Evolutionary conservation across 164 flowering plant species (phyloP), one percentile per base, ranked within the genome.

Genomic region (Aristolochia californica): DNA sequence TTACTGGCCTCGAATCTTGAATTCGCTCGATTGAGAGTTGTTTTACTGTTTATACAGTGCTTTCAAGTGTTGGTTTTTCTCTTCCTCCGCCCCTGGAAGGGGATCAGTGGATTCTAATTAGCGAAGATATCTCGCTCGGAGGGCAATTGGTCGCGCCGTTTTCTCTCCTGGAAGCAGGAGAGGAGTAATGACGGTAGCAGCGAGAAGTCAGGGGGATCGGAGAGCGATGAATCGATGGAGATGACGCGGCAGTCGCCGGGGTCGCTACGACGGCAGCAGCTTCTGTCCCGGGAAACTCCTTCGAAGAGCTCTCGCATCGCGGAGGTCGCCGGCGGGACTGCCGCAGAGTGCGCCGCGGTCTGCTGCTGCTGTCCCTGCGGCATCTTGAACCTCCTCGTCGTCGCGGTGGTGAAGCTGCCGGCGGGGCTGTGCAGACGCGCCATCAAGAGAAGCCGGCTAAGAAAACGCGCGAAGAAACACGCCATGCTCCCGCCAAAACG

Each of bases 291-390:
- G 55, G 56, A 52, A 10, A 18, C 72, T 26, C 45, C 73, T 0
- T 8, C 73, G n/a, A 48, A 68, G 25, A 63, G 56, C 38, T 26
- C 38, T 14, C 68, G 86, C 30, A 56, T 79, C 45, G 96, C 77
- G 12, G 96, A 88, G 72, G 73, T 80, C 0, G 95, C 86, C 14
- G 98, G 96, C 0, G 93, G 81, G 12, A 79, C 96, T 0, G 54
- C 91, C 9, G 97, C 97, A 28, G 86, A 79, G 55, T 85, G 97
- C 66, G 91, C 91, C 4, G 97, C 91, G 0, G 60, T 93, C 14
- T 78, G 83, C 63, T 93, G 97, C 66, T 93, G 98, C 64, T 93
- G 91, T 55, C 98, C 98, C 0, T 85, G 85, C 62, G 86, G 78
- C 11, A 57, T 88, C 43, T 62, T 74, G 30, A 78, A 81, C 57